Evolutionary conservation across 2,329 filamentous ascomycete genomes (phyloP).

Genomic region (Davidsoniella neocaledoniae): DNA sequence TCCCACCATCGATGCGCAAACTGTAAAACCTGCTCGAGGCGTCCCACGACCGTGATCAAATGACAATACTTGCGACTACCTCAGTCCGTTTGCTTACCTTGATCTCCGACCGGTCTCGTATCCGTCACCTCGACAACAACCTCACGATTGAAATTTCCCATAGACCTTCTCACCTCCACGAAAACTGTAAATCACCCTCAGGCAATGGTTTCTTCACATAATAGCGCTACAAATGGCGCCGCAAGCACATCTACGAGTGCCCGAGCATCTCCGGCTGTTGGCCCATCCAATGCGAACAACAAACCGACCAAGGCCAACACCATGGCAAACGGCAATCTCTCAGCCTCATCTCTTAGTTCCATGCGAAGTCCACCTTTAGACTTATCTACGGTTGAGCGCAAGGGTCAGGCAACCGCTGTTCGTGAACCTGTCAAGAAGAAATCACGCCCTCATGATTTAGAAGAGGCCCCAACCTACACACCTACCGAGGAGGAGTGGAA

Average conservation of each 20-base stretch:
- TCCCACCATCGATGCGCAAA: conserved; percentile 3
- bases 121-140: background rate
- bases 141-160: background rate
- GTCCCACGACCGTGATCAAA: conserved; percentile 4
- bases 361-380: conserved; percentile 53
- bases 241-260: conserved; percentile 28
- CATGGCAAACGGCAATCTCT: conserved; percentile 18
- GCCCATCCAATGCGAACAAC: conserved; percentile 17
- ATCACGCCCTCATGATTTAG: conserved; percentile 64
- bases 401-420: conserved; percentile 62
- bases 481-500: conserved; percentile 90
- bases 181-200: background rate
- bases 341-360: conserved; percentile 35
- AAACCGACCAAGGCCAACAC: conserved; percentile 32
- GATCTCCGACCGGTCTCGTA: background rate
- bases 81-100: background rate
- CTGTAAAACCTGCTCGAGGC: background rate
- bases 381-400: conserved; percentile 76
- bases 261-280: conserved; percentile 33
- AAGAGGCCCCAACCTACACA: conserved; percentile 78
- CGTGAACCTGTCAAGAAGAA: conserved; percentile 63
- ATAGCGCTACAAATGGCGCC: conserved; percentile 20
- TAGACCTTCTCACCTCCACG: background rate
- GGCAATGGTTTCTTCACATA: conserved; percentile 10
- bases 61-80: conserved; percentile 2